These are phyloP conservation scores for Dipodascus geniculatus DNA, from an alignment of 805 yeast species.

Conservation along the genomic window DNA sequence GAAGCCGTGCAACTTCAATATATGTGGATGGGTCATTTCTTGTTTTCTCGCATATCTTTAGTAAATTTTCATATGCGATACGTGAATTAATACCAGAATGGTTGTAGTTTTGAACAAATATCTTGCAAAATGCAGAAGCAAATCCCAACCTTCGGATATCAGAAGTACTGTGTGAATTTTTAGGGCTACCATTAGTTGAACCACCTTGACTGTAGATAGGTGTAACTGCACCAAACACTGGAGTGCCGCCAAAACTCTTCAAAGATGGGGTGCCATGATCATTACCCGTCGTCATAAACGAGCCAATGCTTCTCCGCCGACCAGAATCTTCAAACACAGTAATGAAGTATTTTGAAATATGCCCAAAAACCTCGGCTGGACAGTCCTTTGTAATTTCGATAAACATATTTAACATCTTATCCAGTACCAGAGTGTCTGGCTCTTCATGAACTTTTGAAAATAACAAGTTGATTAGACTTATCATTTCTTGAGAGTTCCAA, in stretches of 20 bases:
- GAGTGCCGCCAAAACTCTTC: neutral
- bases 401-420: slow-evolving; percentile 2
- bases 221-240: slow-evolving; percentile 12
- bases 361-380: slow-evolving; percentile 3
- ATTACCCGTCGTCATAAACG: neutral
- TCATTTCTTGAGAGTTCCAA: neutral
- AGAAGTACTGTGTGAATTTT: slow-evolving; percentile 3
- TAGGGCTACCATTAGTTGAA: neutral
- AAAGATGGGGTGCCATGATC: neutral
- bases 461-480: slow-evolving; percentile 5
- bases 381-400: slow-evolving; percentile 2
- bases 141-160: slow-evolving; percentile 16
- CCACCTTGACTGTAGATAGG: slow-evolving; percentile 6
- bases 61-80: slow-evolving; percentile 25
- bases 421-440: slow-evolving; percentile 9
- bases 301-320: neutral
- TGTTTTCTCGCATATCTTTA: slow-evolving; percentile 14
- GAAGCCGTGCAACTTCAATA: slow-evolving; percentile 38
- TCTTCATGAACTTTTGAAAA: slow-evolving; percentile 7
- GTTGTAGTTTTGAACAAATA: slow-evolving; percentile 29
- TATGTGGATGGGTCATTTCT: slow-evolving; percentile 15
- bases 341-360: slow-evolving; percentile 8
- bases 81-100: slow-evolving; percentile 27
- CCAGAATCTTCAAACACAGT: neutral
- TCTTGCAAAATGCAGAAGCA: slow-evolving; percentile 9